Evolutionary conservation across 2,329 filamentous ascomycete species (phyloP).

Genomic region (Fusarium nodosum): DNA sequence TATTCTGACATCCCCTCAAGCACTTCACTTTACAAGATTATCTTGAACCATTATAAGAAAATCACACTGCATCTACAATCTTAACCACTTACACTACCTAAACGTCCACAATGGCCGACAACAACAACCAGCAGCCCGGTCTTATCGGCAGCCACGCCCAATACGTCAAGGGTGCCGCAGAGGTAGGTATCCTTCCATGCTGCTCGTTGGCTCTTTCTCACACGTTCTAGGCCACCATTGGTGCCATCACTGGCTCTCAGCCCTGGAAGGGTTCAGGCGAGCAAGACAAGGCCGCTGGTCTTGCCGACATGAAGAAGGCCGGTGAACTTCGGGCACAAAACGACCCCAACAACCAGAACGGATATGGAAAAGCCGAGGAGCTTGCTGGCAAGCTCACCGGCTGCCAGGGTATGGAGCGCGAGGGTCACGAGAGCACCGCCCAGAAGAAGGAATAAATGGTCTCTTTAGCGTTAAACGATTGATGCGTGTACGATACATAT

Average conservation of each 20-base stretch:
- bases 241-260: conserved; percentile 71
- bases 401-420: conserved; percentile 77
- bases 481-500: conserved; percentile 28
- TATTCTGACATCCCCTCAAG: not conserved
- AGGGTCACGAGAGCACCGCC: conserved; percentile 67
- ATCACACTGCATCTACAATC: not conserved
- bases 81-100: conserved; percentile 3
- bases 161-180: conserved; percentile 76
- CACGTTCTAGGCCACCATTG: conserved; percentile 66
- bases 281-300: conserved; percentile 72
- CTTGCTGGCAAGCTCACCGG: conserved; percentile 73
- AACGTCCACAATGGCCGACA: conserved; percentile 49
- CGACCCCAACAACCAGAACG: conserved; percentile 62
- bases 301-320: conserved; percentile 73
- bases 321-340: conserved; percentile 67
- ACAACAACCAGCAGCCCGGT: conserved; percentile 59
- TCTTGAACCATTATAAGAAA: not conserved
- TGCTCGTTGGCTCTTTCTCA: not conserved
- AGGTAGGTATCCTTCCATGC: conserved; percentile 61
- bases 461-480: not conserved
- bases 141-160: conserved; percentile 75
- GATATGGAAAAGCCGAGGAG: conserved; percentile 75
- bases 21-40: not conserved
- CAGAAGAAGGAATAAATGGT: conserved; percentile 49
- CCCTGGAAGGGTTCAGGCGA: conserved; percentile 75